phyloP scores from a whole-genome alignment of 179 eudicot genomes.

The Spinacia oleracea region DNA sequence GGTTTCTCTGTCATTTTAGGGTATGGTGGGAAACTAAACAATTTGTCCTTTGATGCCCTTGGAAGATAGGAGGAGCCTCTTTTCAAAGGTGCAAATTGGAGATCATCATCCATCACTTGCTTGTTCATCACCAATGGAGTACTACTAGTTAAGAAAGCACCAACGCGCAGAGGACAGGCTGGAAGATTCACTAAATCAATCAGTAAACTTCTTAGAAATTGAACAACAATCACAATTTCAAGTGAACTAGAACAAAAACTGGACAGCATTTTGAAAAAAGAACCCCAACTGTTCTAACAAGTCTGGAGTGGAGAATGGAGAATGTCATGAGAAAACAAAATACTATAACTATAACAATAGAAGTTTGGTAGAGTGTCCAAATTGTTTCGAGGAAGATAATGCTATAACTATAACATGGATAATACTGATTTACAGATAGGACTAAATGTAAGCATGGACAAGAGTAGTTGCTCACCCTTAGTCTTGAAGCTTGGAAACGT shows the following conservation, averaged over 20 bases:
- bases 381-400: neutral
- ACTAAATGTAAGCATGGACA: too few relatives aligned
- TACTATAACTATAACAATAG: too few relatives aligned
- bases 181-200: neutral
- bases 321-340: neutral
- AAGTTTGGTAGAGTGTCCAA: neutral
- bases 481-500: conserved; percentile 1
- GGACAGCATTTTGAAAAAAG: neutral
- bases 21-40: conserved; percentile 34
- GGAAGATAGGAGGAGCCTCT: conserved; percentile 9
- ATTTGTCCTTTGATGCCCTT: conserved; percentile 52
- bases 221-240: neutral
- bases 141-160: neutral
- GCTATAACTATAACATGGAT: neutral
- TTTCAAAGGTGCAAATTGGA: neutral
- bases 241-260: too few relatives aligned
- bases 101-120: neutral
- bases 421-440: neutral
- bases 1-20: conserved; percentile 66
- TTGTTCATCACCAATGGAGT: neutral
- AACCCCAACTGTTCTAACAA: neutral
- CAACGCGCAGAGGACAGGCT: conserved; percentile 4
- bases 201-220: neutral
- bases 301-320: neutral
- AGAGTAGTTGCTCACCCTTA: conserved; percentile 9